Evolutionary conservation across 108 stramenopile genomes (phyloP), one percentile per base, ranked within the genome.

Genomic region (Cyclostephanos tholiformis): DNA sequence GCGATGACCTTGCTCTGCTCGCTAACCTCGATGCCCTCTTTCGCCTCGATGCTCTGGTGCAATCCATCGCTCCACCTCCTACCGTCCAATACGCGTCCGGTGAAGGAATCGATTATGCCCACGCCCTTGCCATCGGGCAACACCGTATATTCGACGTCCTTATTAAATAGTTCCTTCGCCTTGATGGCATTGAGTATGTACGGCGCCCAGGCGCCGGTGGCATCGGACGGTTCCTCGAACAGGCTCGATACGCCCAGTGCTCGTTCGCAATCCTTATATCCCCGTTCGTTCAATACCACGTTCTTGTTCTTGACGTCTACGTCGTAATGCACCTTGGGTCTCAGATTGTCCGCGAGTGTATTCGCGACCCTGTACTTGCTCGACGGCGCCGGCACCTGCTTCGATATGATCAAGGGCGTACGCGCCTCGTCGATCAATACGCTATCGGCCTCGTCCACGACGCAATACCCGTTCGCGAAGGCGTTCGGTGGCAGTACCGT

Each of bases 371-470:
- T 69, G 67, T 93, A 96, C 74, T 95, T 96, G 60, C 86, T 86
- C 36, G 90, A 84, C 17, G 90, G 89, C 2, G 95, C 94, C 49
- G 86, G 83, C 29, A 96, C 95, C 71, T 92, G 91, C 75, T 96
- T 92, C 29, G 90, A 91, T 76, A 98, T 97, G 67, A 98, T 97
- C 38, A 98, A 84, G 8, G 97, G 97, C 20, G 97, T 98, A 22
- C 96, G 74, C 1, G 92, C 94, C 85, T 98, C 97, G 72, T 98
- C 97, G 71, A 98, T 97, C 72, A 97, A 77, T n/a, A 98, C 97
- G 13, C 93, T 94, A 74, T 98, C 97, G 4, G 97, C 96, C 74
- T 98, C 97, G 80, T 98, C 97, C 29, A 98, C 97, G 2, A 98
- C 85, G 55, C 95, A 94, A 76, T 96, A 98, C 36, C 90, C 89